Conservation (phyloP, 345 rosid genomes). For the Abelmoschus esculentus region DNA sequence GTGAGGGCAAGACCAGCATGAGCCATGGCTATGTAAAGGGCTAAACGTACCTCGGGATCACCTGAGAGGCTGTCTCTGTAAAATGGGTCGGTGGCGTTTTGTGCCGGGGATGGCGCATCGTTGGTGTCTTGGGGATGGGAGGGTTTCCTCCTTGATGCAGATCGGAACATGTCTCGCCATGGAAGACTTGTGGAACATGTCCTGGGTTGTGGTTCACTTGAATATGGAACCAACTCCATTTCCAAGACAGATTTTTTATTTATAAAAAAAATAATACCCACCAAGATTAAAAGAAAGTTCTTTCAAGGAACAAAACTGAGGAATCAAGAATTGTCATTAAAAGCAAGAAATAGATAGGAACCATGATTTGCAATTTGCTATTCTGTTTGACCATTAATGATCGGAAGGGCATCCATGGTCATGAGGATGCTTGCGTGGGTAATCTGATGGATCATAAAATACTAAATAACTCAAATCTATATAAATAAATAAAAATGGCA, state of each 20-base stretch:
- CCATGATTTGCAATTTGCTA: no score
- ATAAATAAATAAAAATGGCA: no score
- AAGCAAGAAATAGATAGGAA: no score
- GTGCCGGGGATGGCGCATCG: constrained; percentile 16
- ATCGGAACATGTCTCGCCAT: constrained; percentile 95
- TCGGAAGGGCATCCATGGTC: no score
- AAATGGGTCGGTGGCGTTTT: constrained; percentile 20
- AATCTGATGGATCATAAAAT: no score
- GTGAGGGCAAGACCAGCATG: constrained; percentile 83
- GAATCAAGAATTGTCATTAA: no score
- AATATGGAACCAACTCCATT: constrained; percentile 74
- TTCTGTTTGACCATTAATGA: no score
- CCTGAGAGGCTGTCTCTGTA: constrained; percentile 29
- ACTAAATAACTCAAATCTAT: no score
- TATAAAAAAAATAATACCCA: no score
- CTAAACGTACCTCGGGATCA: constrained; percentile 82
- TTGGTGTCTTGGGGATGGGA: constrained; percentile 27
- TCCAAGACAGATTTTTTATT: not conserved
- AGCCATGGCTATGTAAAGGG: constrained; percentile 94
- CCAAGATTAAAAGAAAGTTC: no score
- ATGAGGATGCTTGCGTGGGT: no score
- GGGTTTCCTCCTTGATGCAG: constrained; percentile 76
- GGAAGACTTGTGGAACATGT: constrained; percentile 42
- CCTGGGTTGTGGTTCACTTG: constrained; percentile 40
- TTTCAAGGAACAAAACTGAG: no score